Evolutionary conservation across 2,329 filamentous ascomycete species (phyloP), one percentile per base, ranked within the genome.

Genomic region (Pseudohalonectria lignicola): DNA sequence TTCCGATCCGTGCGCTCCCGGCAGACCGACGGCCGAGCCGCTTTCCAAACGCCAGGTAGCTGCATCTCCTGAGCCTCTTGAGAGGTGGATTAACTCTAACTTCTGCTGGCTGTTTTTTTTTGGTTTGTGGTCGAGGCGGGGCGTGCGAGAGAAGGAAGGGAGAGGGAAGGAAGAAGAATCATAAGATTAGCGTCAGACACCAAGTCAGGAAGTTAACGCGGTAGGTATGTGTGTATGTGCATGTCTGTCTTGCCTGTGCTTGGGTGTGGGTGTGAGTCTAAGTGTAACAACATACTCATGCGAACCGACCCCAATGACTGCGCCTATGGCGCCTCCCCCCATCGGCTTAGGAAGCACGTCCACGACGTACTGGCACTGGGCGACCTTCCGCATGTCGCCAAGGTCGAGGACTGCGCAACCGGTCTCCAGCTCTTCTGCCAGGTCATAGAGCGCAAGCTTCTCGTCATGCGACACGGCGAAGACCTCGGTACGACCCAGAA

Each of bases 391-490:
- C 52, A 86, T 64, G 51, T 92, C 83, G 3, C 83, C 84, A 51
- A 85, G 79, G 45, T 74, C 62, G 17, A 56, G 54, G 1, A 63
- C 63, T 2, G 74, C 70, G 2, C 69, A 64, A 9, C 76, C 78
- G 15, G 73, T 72, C 33, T 74, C 70, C n/a, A 66, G 62, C 29
- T 72, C 71, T 45, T 82, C 80, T 34, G 76, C 73, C 39, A 83
- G 62, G 43, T 79, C 73, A 53, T 87, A 86, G 41, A 87, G 69
- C 15, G 81, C 79, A 44, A 87, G 73, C 41, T 76, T 78, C 62
- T 92, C 85, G 53, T 90, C 85, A 41, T 86, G 82, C 1, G 81
- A 85, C 9, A 88, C 60, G 4, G 81, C 82, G 45, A 77, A 86
- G 23, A 87, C 71, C 50, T 82, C 72, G 5, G 69, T 70, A 13